Evolutionary conservation across 2,329 filamentous ascomycete species (phyloP).

Genomic region (Diplodia mutila): DNA sequence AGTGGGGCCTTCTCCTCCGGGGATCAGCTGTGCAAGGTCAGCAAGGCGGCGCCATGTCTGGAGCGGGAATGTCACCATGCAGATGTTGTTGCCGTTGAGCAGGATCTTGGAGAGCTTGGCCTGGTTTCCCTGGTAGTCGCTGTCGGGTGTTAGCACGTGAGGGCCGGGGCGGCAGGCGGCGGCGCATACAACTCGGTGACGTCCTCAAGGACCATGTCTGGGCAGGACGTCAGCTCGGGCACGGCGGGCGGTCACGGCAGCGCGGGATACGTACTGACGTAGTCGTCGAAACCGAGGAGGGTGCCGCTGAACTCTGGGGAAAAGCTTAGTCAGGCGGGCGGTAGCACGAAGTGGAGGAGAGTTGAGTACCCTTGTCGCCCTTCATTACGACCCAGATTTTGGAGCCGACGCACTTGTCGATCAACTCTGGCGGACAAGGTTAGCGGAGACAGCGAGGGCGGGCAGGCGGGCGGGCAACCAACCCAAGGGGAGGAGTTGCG

Average conservation of each 20-base stretch:
- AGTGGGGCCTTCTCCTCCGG: constrained; percentile 29
- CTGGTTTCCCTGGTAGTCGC: constrained; percentile 87
- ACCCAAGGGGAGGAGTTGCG: constrained; percentile 44
- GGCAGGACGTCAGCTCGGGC: constrained; percentile 11
- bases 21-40: constrained; percentile 26
- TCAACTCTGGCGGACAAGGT: constrained; percentile 69
- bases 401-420: constrained; percentile 98
- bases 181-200: constrained; percentile 86
- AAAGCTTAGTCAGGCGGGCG: constrained; percentile 11
- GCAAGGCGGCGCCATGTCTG: not conserved
- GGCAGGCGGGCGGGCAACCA: not conserved
- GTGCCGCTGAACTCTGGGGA: constrained; percentile 88
- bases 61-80: constrained; percentile 73
- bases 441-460: not conserved
- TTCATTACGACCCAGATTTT: constrained; percentile 99
- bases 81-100: constrained; percentile 97
- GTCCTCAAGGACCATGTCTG: constrained; percentile 98
- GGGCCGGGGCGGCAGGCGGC: not conserved
- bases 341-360: constrained; percentile 23
- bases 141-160: constrained; percentile 44
- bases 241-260: not conserved
- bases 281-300: constrained; percentile 95
- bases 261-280: constrained; percentile 81
- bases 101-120: constrained; percentile 92
- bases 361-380: constrained; percentile 81